phyloP scores from a whole-genome alignment of 495 filamentous ascomycete species.

The Baudoinia panamericana region DNA sequence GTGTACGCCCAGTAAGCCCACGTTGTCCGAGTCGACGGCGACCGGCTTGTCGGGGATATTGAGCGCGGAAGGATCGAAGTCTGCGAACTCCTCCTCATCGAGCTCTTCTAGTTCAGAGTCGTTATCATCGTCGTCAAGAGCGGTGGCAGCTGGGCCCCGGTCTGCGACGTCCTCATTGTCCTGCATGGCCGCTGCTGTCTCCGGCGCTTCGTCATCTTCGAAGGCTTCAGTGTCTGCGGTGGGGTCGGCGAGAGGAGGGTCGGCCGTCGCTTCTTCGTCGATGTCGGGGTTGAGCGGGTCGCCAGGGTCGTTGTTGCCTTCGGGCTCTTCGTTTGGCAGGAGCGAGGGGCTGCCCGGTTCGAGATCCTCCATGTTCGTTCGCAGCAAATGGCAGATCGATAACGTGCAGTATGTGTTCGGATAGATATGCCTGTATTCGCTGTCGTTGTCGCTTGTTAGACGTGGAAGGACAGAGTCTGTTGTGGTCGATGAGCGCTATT shows the following conservation, averaged over 20 bases:
- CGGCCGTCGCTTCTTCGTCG: conserved; percentile 34
- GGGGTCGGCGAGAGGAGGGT: conserved; percentile 27
- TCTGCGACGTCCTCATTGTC: conserved; percentile 35
- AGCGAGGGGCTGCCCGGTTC: conserved; percentile 17
- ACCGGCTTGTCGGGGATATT: conserved; percentile 63
- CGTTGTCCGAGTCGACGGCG: conserved; percentile 77
- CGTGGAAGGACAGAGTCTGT: no score
- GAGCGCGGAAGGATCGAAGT: conserved; percentile 71
- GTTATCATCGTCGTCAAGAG: conserved; percentile 24
- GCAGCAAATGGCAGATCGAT: no score
- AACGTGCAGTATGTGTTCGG: not conserved
- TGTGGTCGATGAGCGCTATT: no score
- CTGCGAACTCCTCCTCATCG: conserved; percentile 84
- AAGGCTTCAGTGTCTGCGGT: conserved; percentile 30
- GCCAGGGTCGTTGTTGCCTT: conserved; percentile 33
- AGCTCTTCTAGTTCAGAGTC: conserved; percentile 57
- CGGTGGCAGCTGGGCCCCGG: conserved; percentile 43
- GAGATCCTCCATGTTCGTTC: conserved; percentile 23
- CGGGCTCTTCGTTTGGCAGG: conserved; percentile 19
- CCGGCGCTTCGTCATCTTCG: conserved; percentile 30
- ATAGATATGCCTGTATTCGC: not conserved
- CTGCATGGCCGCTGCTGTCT: conserved; percentile 12
- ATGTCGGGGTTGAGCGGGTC: conserved; percentile 31
- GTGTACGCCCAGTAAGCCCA: conserved; percentile 53
- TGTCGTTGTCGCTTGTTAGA: no score